Evolutionary conservation across 2,329 filamentous ascomycete genomes (phyloP).

Genomic region (Incumbomyces delicatus): DNA sequence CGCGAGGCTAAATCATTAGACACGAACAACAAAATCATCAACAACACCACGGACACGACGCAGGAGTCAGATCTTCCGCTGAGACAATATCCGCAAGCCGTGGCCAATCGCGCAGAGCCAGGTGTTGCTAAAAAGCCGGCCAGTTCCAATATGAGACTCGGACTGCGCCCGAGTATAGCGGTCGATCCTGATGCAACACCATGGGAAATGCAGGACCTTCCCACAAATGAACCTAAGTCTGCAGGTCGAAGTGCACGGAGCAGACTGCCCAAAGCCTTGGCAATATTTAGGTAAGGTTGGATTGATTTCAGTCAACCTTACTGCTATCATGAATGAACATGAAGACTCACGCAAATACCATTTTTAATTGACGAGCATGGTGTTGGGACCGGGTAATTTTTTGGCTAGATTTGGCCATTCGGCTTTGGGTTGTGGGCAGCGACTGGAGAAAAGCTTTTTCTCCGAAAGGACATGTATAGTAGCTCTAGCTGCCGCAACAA

Average conservation of each 20-base stretch:
- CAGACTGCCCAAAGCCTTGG: slow-evolving; percentile 12
- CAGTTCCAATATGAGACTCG: slow-evolving; percentile 15
- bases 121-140: slow-evolving; percentile 13
- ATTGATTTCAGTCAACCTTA: not conserved
- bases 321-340: too few relatives aligned
- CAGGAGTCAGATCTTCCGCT: slow-evolving; percentile 6
- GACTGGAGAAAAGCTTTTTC: too few relatives aligned
- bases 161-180: slow-evolving; percentile 13
- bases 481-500: too few relatives aligned
- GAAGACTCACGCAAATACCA: too few relatives aligned
- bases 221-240: not conserved
- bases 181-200: slow-evolving; percentile 12
- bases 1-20: slow-evolving; percentile 14
- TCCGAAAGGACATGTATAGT: too few relatives aligned
- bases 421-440: not conserved
- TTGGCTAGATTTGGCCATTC: too few relatives aligned
- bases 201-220: slow-evolving; percentile 12
- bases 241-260: slow-evolving; percentile 5
- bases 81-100: not conserved
- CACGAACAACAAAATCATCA: not conserved
- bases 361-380: too few relatives aligned
- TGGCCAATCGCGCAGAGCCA: slow-evolving; percentile 6
- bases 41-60: not conserved
- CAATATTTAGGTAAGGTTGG: slow-evolving; percentile 7
- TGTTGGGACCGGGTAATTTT: too few relatives aligned